phyloP scores from a whole-genome alignment of 1,284 basidiomycete genomes.

The Ceratobasidium sp. region DNA sequence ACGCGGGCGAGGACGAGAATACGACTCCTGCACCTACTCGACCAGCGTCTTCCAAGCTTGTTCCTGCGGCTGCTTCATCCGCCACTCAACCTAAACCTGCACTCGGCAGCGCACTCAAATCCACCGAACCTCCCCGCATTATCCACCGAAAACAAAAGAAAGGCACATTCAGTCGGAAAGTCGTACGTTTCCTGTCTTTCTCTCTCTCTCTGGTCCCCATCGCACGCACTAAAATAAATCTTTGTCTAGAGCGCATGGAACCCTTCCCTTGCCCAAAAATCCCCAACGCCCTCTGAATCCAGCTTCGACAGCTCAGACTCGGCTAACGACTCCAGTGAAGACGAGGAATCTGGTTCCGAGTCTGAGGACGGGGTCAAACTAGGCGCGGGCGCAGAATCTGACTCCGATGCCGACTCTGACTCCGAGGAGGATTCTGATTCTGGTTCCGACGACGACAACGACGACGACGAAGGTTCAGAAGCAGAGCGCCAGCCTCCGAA shows the following conservation, averaged over 20 bases:
- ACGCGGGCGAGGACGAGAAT: constrained; percentile 53
- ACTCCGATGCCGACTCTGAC: neutral
- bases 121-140: constrained; percentile 1
- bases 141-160: constrained; percentile 27
- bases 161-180: constrained; percentile 16
- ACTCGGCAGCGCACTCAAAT: constrained; percentile 16
- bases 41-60: neutral
- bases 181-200: neutral
- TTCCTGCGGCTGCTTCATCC: neutral
- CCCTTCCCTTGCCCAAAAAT: constrained; percentile 8
- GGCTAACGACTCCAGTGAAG: constrained; percentile 59
- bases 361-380: constrained; percentile 41
- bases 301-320: constrained; percentile 80
- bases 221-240: too few relatives aligned
- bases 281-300: constrained; percentile 65
- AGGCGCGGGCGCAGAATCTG: constrained; percentile 2
- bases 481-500: constrained; percentile 46
- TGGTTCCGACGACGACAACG: constrained; percentile 45
- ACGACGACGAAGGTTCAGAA: constrained; percentile 44
- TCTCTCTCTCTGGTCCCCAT: neutral
- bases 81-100: constrained; percentile 5
- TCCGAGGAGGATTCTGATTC: neutral
- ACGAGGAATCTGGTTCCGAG: constrained; percentile 46
- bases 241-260: constrained; percentile 30
- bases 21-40: neutral